A percentile compares a stretch with the other conserved stretches of the same genome.
Evolutionary conservation across 192 early-diverging fungal species (phyloP).

Genomic region (Mortierella antarctica): DNA sequence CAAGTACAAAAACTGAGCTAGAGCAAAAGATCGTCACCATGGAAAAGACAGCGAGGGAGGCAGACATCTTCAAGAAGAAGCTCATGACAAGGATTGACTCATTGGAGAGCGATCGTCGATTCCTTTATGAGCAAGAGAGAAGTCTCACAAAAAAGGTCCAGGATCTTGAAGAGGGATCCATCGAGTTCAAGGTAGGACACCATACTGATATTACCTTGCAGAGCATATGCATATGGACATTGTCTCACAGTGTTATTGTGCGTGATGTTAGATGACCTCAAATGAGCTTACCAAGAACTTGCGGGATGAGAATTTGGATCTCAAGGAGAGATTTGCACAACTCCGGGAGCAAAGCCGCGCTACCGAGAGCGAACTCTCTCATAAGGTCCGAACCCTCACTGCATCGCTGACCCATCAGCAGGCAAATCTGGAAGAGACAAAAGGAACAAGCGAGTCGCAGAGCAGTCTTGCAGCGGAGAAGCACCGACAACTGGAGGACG

Average conservation of each 20-base stretch:
- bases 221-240: not conserved
- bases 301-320: constrained; percentile 31
- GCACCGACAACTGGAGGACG: constrained; percentile 27
- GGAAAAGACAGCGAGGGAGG: constrained; percentile 29
- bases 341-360: constrained; percentile 34
- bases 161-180: constrained; percentile 20
- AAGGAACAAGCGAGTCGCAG: constrained; percentile 37
- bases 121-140: constrained; percentile 68
- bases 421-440: constrained; percentile 14
- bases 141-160: constrained; percentile 19
- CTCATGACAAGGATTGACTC: constrained; percentile 60
- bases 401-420: constrained; percentile 37
- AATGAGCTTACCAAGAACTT: constrained; percentile 32
- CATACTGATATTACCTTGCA: not conserved
- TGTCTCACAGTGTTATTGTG: not conserved
- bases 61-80: constrained; percentile 37
- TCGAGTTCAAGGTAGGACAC: constrained; percentile 21
- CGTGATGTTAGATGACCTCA: constrained; percentile 10
- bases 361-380: constrained; percentile 30
- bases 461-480: constrained; percentile 31
- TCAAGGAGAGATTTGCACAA: constrained; percentile 33
- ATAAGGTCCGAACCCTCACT: constrained; percentile 21
- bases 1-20: constrained; percentile 39
- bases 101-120: constrained; percentile 68
- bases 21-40: constrained; percentile 37